These are phyloP conservation scores for Clarireedia homoeocarpa DNA, from an alignment of 2,329 filamentous ascomycete genomes.

Conservation along the genomic window DNA sequence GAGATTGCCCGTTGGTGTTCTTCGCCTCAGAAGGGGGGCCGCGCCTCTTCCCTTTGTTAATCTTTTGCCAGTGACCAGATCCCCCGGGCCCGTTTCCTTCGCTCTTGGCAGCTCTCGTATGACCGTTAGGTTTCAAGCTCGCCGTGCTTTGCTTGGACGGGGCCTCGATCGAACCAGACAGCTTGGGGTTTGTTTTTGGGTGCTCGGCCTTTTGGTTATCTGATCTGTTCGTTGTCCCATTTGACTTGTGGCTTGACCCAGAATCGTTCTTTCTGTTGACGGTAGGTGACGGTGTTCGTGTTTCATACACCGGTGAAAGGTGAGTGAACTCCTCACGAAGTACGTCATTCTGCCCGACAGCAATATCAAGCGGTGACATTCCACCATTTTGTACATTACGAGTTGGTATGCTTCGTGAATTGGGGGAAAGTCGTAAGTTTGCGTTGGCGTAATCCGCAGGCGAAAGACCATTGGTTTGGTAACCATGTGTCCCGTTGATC, in stretches of 20 bases:
- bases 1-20: conserved; percentile 35
- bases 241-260: conserved; percentile 11
- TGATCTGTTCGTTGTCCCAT: conserved; percentile 9
- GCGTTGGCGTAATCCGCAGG: conserved; percentile 17
- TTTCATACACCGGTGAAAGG: conserved; percentile 69
- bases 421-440: conserved; percentile 22
- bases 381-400: conserved; percentile 25
- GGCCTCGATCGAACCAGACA: conserved; percentile 30
- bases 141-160: conserved; percentile 13
- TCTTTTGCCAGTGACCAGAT: conserved; percentile 49
- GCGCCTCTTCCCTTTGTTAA: conserved; percentile 44
- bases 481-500: conserved; percentile 9
- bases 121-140: conserved; percentile 40
- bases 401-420: conserved; percentile 17
- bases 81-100: conserved; percentile 35
- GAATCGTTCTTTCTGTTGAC: conserved; percentile 46
- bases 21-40: conserved; percentile 37
- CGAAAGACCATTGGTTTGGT: conserved; percentile 16
- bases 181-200: conserved; percentile 12
- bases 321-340: conserved; percentile 30
- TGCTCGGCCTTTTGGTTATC: conserved; percentile 16
- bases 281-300: conserved; percentile 62
- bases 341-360: conserved; percentile 18
- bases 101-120: conserved; percentile 46
- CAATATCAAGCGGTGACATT: conserved; percentile 28